A percentile compares a stretch with the other conserved stretches of the same genome.
These are phyloP conservation scores for Austroboletus olivaceoglutinosus DNA, from an alignment of 1,284 basidiomycete species.

Conservation along the genomic window DNA sequence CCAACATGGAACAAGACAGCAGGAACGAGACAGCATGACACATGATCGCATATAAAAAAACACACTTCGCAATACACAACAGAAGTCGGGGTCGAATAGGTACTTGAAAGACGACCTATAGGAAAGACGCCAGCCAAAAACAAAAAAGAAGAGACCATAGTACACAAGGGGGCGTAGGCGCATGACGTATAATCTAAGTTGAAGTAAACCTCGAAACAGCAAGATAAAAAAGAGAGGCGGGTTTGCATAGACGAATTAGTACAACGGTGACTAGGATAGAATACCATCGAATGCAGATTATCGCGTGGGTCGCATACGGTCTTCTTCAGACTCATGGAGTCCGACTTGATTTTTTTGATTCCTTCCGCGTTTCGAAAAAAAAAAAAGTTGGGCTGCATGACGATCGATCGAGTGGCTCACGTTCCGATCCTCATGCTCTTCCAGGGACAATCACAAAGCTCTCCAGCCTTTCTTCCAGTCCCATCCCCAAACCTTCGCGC, in stretches of 20 bases:
- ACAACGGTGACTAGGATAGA: slow-evolving; percentile 24
- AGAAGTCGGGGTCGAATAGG: neutral
- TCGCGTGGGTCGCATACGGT: neutral
- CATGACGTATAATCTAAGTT: slow-evolving; percentile 9
- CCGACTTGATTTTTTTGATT: neutral
- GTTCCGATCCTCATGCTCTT: slow-evolving; percentile 16
- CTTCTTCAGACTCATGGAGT: slow-evolving; percentile 1
- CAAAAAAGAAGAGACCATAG: neutral
- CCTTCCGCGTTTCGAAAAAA: neutral
- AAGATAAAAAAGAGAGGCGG: neutral
- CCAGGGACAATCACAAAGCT: slow-evolving; percentile 39
- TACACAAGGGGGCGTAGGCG: neutral
- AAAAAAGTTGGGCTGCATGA: neutral
- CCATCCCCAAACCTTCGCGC: slow-evolving; percentile 74
- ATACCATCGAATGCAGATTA: slow-evolving; percentile 22
- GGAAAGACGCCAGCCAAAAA: slow-evolving; percentile 1
- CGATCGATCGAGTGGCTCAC: neutral
- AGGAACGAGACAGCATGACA: no score
- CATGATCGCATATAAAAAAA: slow-evolving; percentile 10
- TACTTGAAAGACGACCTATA: neutral
- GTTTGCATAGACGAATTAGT: slow-evolving; percentile 29
- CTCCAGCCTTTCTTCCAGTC: slow-evolving; percentile 78
- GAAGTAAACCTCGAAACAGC: slow-evolving; percentile 7
- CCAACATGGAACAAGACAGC: no score
- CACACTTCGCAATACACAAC: neutral